Percentiles rank a stretch among this genome's conserved stretches.
Conservation (phyloP, 2,329 filamentous ascomycete genomes). For the Chaetoscypha palmicola region DNA sequence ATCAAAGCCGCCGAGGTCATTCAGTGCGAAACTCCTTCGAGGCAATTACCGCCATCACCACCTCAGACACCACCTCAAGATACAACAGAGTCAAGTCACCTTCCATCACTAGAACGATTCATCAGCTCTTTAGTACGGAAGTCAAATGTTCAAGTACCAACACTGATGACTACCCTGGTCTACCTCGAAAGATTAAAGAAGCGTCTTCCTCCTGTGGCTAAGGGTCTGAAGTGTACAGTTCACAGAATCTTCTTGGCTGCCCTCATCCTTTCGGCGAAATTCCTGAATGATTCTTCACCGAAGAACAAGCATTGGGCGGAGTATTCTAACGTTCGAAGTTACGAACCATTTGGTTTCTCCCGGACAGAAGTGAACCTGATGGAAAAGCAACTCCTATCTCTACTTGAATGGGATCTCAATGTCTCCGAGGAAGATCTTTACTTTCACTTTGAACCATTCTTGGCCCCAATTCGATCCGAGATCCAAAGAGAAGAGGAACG, state of each 20-base stretch:
- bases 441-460: constrained; percentile 77
- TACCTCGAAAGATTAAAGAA: constrained; percentile 81
- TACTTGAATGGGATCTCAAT: constrained; percentile 89
- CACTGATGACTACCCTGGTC: constrained; percentile 92
- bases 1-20: constrained; percentile 71
- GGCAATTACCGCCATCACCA: constrained; percentile 33
- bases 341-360: constrained; percentile 76
- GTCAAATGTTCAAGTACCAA: constrained; percentile 95
- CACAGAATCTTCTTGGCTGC: constrained; percentile 95
- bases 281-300: constrained; percentile 94
- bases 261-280: constrained; percentile 86
- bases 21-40: constrained; percentile 61
- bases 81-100: constrained; percentile 25
- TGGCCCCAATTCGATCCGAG: constrained; percentile 70
- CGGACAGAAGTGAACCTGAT: constrained; percentile 96
- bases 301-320: constrained; percentile 99
- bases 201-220: constrained; percentile 85
- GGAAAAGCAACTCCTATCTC: constrained; percentile 96
- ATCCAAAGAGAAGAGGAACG: constrained; percentile 32
- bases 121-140: constrained; percentile 85
- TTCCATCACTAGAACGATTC: constrained; percentile 84
- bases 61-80: constrained; percentile 45
- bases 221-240: constrained; percentile 91
- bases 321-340: constrained; percentile 68
- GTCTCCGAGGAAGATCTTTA: constrained; percentile 83